These are phyloP conservation scores for Colletotrichum spaethianum DNA, from an alignment of 2,329 filamentous ascomycete genomes.

Conservation along the genomic window DNA sequence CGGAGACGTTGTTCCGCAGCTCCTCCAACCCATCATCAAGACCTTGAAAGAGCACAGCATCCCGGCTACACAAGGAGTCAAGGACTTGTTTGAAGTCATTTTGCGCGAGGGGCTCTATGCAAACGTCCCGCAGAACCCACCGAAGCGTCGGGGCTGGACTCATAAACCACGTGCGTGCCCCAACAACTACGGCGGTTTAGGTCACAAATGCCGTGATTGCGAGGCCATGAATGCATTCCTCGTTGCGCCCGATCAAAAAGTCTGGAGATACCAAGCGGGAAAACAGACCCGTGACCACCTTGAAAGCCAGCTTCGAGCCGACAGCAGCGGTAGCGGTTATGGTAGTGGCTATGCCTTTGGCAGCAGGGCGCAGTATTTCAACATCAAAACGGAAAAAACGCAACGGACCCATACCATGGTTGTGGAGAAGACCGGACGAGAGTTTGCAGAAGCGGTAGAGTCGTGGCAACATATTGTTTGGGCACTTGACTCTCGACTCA, in stretches of 20 bases:
- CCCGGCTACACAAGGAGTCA: neutral
- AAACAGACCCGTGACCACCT: neutral
- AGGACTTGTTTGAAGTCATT: neutral
- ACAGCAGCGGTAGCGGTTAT: neutral
- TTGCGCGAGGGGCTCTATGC: neutral
- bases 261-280: neutral
- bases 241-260: neutral
- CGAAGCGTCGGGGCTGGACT: neutral
- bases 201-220: neutral
- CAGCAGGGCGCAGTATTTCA: neutral
- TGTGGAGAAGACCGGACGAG: conserved; percentile 12
- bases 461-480: neutral
- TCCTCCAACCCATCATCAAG: neutral
- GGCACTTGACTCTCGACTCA: neutral
- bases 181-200: neutral
- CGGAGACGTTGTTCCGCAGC: neutral
- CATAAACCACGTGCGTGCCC: neutral
- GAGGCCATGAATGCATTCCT: neutral
- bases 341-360: neutral
- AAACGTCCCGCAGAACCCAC: neutral
- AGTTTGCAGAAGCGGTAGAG: neutral
- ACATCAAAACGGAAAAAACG: neutral
- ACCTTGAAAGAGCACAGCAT: neutral
- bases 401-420: neutral
- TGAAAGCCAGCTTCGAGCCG: neutral